Conservation (phyloP, 2,329 filamentous ascomycete genomes). For the Xylariaceae sp. region DNA sequence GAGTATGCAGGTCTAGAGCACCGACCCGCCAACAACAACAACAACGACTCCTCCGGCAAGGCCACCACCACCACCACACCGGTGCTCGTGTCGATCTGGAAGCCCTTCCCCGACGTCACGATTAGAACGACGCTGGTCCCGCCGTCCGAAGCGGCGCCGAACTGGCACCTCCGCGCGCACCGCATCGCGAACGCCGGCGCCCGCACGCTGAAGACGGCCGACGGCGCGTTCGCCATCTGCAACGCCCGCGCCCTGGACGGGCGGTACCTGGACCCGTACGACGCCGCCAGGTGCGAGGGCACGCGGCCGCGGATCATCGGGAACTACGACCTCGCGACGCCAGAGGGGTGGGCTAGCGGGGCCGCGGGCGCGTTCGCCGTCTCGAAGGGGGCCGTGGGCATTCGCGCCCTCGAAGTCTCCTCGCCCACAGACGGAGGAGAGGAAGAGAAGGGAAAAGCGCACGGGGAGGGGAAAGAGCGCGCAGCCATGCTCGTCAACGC, state of each 20-base stretch:
- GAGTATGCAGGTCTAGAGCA: slow-evolving; percentile 67
- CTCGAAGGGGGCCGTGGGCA: slow-evolving; percentile 62
- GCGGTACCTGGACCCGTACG: slow-evolving; percentile 57
- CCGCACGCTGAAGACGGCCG: slow-evolving; percentile 71
- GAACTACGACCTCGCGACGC: slow-evolving; percentile 63
- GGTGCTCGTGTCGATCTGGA: slow-evolving; percentile 72
- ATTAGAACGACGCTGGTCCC: slow-evolving; percentile 71
- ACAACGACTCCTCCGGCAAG: too few species aligned
- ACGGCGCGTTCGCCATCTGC: slow-evolving; percentile 75
- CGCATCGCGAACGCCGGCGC: slow-evolving; percentile 57
- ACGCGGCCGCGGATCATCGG: slow-evolving; percentile 62
- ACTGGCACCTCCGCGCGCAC: slow-evolving; percentile 74
- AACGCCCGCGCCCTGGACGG: slow-evolving; percentile 57
- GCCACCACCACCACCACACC: too few species aligned
- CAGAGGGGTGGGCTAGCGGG: slow-evolving; percentile 59
- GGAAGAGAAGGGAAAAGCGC: neutral
- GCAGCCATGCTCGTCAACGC: slow-evolving; percentile 72
- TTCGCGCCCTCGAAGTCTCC: slow-evolving; percentile 57
- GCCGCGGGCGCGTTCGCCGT: slow-evolving; percentile 60
- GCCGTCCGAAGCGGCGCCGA: slow-evolving; percentile 60
- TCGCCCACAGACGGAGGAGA: neutral
- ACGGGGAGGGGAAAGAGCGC: slow-evolving; percentile 49
- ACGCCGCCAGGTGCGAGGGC: slow-evolving; percentile 53
- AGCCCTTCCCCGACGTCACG: slow-evolving; percentile 71
- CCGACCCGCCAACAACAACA: slow-evolving; percentile 46